Evolutionary conservation across 371 early-diverging fungal genomes (phyloP).

Genomic region (Mortierella sp.): DNA sequence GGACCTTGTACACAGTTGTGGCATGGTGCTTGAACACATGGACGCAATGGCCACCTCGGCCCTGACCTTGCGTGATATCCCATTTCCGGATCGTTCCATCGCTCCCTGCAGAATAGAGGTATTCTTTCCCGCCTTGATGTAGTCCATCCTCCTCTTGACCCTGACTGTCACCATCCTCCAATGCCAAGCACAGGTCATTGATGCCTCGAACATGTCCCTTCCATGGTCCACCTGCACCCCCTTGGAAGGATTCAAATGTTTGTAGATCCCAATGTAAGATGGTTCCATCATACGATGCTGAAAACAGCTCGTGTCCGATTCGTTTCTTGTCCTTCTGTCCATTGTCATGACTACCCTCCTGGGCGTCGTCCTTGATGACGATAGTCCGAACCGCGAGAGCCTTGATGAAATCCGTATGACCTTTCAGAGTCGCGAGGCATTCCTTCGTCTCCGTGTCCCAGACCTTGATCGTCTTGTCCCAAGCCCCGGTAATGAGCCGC

Average conservation of each 20-base stretch:
- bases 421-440: conserved; percentile 70
- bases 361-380: not conserved
- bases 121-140: conserved; percentile 52
- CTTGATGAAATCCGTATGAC: conserved; percentile 87
- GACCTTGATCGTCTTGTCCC: conserved; percentile 85
- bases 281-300: conserved; percentile 78
- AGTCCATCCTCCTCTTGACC: too few relatives aligned
- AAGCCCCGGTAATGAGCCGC: conserved; percentile 79
- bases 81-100: conserved; percentile 72
- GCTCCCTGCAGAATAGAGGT: conserved; percentile 64
- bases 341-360: not conserved
- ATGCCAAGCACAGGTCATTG: conserved; percentile 37
- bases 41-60: conserved; percentile 47
- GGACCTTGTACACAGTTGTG: conserved; percentile 34
- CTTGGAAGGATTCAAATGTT: conserved; percentile 57
- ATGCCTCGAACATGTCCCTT: conserved; percentile 48
- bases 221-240: conserved; percentile 48
- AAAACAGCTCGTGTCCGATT: conserved; percentile 57
- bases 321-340: conserved; percentile 1
- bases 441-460: conserved; percentile 85
- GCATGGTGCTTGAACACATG: conserved; percentile 47
- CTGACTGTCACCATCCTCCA: conserved; percentile 30
- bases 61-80: conserved; percentile 62
- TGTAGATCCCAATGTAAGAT: conserved; percentile 73
- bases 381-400: conserved; percentile 58